Evolutionary conservation across 1,284 basidiomycete species (phyloP).

Genomic region (Cutaneotrichosporon sp.): DNA sequence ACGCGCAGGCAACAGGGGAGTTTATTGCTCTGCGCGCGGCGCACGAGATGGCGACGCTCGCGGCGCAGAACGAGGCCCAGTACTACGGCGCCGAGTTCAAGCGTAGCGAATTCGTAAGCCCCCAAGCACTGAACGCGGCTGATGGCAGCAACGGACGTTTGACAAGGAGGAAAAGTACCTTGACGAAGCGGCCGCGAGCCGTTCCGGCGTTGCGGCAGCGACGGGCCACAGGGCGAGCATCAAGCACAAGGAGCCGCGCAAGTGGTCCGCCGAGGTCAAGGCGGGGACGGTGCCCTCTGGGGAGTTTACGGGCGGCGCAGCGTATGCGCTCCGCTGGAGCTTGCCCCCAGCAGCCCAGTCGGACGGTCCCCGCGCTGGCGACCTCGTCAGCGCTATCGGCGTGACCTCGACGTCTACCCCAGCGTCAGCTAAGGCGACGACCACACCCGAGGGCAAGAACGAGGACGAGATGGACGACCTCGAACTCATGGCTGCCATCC

Average conservation of each 20-base stretch:
- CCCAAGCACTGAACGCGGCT: neutral
- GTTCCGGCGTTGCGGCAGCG: neutral
- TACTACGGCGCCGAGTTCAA: conserved; percentile 58
- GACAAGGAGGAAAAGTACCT: conserved; percentile 29
- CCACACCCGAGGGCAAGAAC: neutral
- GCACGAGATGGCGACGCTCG: conserved; percentile 68
- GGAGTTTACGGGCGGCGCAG: conserved; percentile 33
- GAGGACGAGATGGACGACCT: conserved; percentile 27
- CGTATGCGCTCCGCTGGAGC: conserved; percentile 39
- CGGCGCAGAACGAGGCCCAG: conserved; percentile 76
- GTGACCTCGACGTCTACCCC: neutral
- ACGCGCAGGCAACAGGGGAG: conserved; percentile 70
- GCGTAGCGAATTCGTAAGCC: conserved; percentile 41
- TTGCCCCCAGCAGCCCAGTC: conserved; percentile 22
- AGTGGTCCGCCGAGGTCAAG: conserved; percentile 30
- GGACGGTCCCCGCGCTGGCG: conserved; percentile 6
- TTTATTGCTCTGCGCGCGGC: conserved; percentile 81
- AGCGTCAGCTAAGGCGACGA: neutral
- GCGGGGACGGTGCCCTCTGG: conserved; percentile 14
- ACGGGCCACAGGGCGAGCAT: conserved; percentile 2
- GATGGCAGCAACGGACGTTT: conserved; percentile 29
- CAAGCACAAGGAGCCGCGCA: conserved; percentile 25
- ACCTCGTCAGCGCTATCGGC: conserved; percentile 18
- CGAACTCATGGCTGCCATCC: conserved; percentile 23
- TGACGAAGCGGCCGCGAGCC: conserved; percentile 5